These are phyloP conservation scores for Cordyceps sp. DNA, from an alignment of 2,329 filamentous ascomycete genomes.

Conservation along the genomic window DNA sequence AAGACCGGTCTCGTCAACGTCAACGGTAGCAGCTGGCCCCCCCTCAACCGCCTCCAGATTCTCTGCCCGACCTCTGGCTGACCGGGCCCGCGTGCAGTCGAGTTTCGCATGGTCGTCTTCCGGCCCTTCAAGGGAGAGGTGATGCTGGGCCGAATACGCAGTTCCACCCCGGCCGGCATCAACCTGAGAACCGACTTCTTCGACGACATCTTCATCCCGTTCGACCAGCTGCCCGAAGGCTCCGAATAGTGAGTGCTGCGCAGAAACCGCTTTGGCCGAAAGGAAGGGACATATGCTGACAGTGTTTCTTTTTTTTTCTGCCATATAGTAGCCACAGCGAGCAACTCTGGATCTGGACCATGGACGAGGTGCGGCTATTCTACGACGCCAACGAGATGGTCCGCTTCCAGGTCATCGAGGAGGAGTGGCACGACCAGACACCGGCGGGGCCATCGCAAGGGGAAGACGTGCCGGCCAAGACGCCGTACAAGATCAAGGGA, in stretches of 20 bases:
- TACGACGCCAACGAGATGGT: constrained; percentile 86
- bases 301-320: no score
- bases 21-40: no score
- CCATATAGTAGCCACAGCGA: constrained; percentile 54
- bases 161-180: constrained; percentile 55
- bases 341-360: constrained; percentile 71
- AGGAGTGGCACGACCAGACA: constrained; percentile 83
- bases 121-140: constrained; percentile 93
- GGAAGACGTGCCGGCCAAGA: constrained; percentile 43
- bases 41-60: no score
- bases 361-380: constrained; percentile 58
- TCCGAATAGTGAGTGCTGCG: constrained; percentile 48
- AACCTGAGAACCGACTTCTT: constrained; percentile 81
- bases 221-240: constrained; percentile 56
- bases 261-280: background rate
- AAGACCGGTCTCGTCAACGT: constrained; percentile 87
- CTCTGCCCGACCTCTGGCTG: background rate
- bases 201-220: constrained; percentile 73
- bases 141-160: constrained; percentile 68
- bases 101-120: constrained; percentile 88
- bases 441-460: constrained; percentile 49
- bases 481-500: constrained; percentile 54
- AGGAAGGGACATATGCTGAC: background rate
- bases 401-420: constrained; percentile 68
- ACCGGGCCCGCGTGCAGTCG: constrained; percentile 43